Percentiles rank a stretch among this genome's conserved stretches.
Evolutionary conservation across 352 stramenopile genomes (phyloP).

Genomic region (Blastocystis sp.): DNA sequence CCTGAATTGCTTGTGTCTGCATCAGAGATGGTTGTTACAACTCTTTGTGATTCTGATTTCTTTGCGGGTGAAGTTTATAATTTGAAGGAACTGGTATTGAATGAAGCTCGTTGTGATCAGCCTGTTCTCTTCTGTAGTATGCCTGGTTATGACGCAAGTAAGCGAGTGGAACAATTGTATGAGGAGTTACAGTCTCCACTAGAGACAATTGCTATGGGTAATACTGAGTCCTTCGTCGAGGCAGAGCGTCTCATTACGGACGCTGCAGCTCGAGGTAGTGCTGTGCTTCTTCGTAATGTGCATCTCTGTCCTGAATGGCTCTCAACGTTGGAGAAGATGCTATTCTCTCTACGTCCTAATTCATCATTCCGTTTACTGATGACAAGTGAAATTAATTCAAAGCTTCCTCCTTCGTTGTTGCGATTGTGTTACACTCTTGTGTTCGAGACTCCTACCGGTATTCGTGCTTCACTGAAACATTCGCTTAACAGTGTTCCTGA

Average conservation of each 20-base stretch:
- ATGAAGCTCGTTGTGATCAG: conserved; percentile 82
- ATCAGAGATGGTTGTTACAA: conserved; percentile 42
- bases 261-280: conserved; percentile 90
- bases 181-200: conserved; percentile 85
- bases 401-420: conserved; percentile 90
- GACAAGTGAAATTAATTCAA: conserved; percentile 93
- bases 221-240: conserved; percentile 87
- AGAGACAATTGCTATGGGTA: conserved; percentile 95
- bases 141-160: conserved; percentile 93
- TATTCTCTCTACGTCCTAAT: conserved; percentile 79
- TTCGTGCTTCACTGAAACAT: conserved; percentile 91
- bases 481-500: conserved; percentile 88
- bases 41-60: conserved; percentile 34
- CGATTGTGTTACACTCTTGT: conserved; percentile 93
- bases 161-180: conserved; percentile 90
- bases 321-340: conserved; percentile 90
- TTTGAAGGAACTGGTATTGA: conserved; percentile 80
- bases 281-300: conserved; percentile 97
- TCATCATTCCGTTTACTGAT: conserved; percentile 85
- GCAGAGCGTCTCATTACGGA: conserved; percentile 89
- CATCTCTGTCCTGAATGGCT: conserved; percentile 98
- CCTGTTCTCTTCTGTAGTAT: conserved; percentile 94
- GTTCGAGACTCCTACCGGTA: conserved; percentile 92
- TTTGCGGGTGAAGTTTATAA: conserved; percentile 48
- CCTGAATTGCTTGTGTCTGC: conserved; percentile 47